Conservation (phyloP, 768 basidiomycete species). For the Mycena rosella region DNA sequence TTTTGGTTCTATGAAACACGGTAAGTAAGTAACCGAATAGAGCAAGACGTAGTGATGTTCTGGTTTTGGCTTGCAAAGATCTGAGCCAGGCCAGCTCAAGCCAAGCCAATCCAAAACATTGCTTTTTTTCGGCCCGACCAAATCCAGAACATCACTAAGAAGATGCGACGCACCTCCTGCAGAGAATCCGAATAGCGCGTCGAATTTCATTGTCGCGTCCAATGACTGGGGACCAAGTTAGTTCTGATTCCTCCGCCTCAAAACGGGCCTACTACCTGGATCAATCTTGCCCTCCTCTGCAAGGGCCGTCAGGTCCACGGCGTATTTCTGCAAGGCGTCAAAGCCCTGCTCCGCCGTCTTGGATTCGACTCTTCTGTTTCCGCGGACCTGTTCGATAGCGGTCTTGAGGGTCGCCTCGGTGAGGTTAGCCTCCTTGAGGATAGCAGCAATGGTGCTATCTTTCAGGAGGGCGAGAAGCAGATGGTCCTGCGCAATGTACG, state of each 20-base stretch:
- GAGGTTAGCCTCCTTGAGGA: conserved; percentile 84
- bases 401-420: conserved; percentile 80
- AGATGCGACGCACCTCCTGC: conserved; percentile 64
- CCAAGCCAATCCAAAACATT: too few species aligned
- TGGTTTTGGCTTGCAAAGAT: too few species aligned
- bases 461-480: conserved; percentile 87
- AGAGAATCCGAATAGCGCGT: conserved; percentile 85
- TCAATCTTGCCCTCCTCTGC: conserved; percentile 96
- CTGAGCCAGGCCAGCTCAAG: too few species aligned
- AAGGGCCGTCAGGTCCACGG: conserved; percentile 85
- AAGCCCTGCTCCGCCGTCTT: conserved; percentile 93
- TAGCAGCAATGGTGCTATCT: conserved; percentile 71
- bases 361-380: conserved; percentile 87
- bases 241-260: neutral
- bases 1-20: conserved; percentile 79
- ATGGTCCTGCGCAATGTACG: conserved; percentile 95
- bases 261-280: conserved; percentile 55
- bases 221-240: conserved; percentile 65
- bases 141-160: too few species aligned
- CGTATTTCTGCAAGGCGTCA: conserved; percentile 92
- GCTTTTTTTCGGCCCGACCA: too few species aligned
- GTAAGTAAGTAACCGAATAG: conserved; percentile 7
- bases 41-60: neutral
- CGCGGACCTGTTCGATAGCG: conserved; percentile 83
- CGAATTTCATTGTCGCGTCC: conserved; percentile 95